These are phyloP conservation scores for Puccinia sorghi DNA, from an alignment of 1,284 basidiomycete genomes.

Conservation along the genomic window DNA sequence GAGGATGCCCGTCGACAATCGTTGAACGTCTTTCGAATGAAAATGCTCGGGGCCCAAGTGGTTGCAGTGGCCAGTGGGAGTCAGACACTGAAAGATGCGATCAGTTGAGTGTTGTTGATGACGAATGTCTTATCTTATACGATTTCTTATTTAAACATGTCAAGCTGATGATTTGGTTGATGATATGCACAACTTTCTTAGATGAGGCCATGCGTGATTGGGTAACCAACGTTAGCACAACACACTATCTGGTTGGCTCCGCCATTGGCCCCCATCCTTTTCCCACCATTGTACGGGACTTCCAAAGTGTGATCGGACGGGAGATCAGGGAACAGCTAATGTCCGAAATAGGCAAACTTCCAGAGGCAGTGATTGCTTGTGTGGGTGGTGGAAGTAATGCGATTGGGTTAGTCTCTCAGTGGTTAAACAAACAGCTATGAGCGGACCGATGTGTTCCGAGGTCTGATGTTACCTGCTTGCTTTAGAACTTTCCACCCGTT, in stretches of 20 bases:
- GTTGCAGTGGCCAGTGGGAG: constrained; percentile 90
- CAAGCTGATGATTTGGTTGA: not conserved
- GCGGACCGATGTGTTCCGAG: too few species aligned
- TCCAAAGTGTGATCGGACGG: constrained; percentile 90
- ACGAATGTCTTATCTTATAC: constrained; percentile 46
- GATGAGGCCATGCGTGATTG: constrained; percentile 94
- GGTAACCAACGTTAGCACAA: constrained; percentile 84
- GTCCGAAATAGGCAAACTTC: constrained; percentile 75
- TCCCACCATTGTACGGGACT: constrained; percentile 97
- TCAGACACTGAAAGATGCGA: constrained; percentile 93
- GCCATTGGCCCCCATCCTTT: constrained; percentile 99
- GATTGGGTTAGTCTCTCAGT: constrained; percentile 73
- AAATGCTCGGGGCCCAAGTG: constrained; percentile 92
- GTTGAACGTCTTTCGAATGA: constrained; percentile 96
- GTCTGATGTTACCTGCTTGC: not conserved
- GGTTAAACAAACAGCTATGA: too few species aligned
- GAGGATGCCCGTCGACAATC: constrained; percentile 95
- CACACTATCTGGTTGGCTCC: constrained; percentile 96
- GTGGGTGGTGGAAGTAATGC: constrained; percentile 97
- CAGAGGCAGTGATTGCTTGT: constrained; percentile 92
- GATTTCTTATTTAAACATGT: too few species aligned
- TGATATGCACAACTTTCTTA: constrained; percentile 18
- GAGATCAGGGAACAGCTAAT: constrained; percentile 90
- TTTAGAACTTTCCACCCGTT: constrained; percentile 83
- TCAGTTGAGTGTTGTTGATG: constrained; percentile 62